A percentile compares a stretch with the other conserved stretches of the same genome.
phyloP scores from a whole-genome alignment of 768 basidiomycete genomes.

The Phlegmacium glaucopus region DNA sequence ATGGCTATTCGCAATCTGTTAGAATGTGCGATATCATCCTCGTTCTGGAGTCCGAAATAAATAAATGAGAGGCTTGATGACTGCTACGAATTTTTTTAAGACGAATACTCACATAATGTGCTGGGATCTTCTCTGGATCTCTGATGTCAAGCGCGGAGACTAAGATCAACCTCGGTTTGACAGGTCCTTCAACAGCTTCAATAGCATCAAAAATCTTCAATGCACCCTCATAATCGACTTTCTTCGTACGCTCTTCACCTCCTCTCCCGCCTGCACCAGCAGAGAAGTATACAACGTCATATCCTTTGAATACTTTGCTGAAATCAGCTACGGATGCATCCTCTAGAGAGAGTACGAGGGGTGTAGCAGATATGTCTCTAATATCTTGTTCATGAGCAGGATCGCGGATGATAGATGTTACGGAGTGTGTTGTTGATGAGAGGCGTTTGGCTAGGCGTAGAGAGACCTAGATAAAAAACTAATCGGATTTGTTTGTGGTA shows the following conservation, averaged over 20 bases:
- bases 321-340: constrained; percentile 44
- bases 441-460: constrained; percentile 50
- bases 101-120: constrained; percentile 43
- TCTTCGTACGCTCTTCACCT: constrained; percentile 48
- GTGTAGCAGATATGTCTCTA: constrained; percentile 26
- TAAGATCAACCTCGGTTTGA: constrained; percentile 52
- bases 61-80: no score
- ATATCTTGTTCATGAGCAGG: constrained; percentile 46
- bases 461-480: constrained; percentile 31
- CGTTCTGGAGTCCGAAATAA: constrained; percentile 27
- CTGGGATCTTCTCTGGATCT: constrained; percentile 44
- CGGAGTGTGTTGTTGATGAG: constrained; percentile 33
- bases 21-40: constrained; percentile 41
- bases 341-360: constrained; percentile 57
- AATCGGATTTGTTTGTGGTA: not conserved
- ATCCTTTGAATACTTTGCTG: constrained; percentile 38
- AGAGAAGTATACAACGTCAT: constrained; percentile 44
- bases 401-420: constrained; percentile 57
- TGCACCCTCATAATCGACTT: constrained; percentile 61
- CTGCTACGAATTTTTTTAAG: no score
- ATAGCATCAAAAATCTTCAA: constrained; percentile 70
- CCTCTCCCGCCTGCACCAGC: constrained; percentile 59
- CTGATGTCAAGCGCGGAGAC: constrained; percentile 60
- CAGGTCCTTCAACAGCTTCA: constrained; percentile 39
- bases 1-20: constrained; percentile 43